Evolutionary conservation across 2,329 filamentous ascomycete species (phyloP).

Genomic region (Blumeria hordei): DNA sequence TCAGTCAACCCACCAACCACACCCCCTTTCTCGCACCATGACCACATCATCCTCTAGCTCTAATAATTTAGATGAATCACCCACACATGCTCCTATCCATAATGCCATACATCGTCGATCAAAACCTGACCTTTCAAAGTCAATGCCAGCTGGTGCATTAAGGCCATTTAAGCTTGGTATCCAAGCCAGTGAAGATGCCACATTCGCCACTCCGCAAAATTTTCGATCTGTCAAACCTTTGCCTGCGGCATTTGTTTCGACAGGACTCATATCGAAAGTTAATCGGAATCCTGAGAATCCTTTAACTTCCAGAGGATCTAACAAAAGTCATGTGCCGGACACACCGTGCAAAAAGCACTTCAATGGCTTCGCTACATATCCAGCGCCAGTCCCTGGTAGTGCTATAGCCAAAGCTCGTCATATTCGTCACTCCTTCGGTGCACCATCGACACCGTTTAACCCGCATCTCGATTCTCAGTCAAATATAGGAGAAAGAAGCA

Average conservation of each 20-base stretch:
- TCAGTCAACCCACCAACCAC: slow-evolving; percentile 28
- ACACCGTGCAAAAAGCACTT: slow-evolving; percentile 83
- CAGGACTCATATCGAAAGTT: slow-evolving; percentile 83
- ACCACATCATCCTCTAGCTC: slow-evolving; percentile 72
- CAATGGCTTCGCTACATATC: slow-evolving; percentile 42
- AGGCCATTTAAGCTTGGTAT: slow-evolving; percentile 19
- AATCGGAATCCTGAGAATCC: slow-evolving; percentile 57
- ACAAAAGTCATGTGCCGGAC: slow-evolving; percentile 58
- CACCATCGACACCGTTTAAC: slow-evolving; percentile 63
- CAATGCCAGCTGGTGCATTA: slow-evolving; percentile 41
- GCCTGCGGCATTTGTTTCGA: slow-evolving; percentile 76
- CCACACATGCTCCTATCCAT: slow-evolving; percentile 33
- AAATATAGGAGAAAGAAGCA: slow-evolving; percentile 27
- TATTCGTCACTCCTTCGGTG: slow-evolving; percentile 49
- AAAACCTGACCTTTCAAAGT: slow-evolving; percentile 43
- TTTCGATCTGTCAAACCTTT: slow-evolving; percentile 58
- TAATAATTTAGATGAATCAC: slow-evolving; percentile 50
- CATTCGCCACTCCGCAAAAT: slow-evolving; percentile 48
- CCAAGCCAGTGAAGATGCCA: slow-evolving; percentile 23
- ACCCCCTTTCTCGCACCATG: slow-evolving; percentile 67
- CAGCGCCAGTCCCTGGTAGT: slow-evolving; percentile 30
- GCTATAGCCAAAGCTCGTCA: slow-evolving; percentile 34
- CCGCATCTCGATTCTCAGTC: slow-evolving; percentile 22
- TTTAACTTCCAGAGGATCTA: slow-evolving; percentile 22
- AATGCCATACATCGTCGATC: slow-evolving; percentile 27